A percentile compares a stretch with the other conserved stretches of the same genome.
Conservation (phyloP, 2,329 filamentous ascomycete genomes). For the Dothistroma pini region DNA sequence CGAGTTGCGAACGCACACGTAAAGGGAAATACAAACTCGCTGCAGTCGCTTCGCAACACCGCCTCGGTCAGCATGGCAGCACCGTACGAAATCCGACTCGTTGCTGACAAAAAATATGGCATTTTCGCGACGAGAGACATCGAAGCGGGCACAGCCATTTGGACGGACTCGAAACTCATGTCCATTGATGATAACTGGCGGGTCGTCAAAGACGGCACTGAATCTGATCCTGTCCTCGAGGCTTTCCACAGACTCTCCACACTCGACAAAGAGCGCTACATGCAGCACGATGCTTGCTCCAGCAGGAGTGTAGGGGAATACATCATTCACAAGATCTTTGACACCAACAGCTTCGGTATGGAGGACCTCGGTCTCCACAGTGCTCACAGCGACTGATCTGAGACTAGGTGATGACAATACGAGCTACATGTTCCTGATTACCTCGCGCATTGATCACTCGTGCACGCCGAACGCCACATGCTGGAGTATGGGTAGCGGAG, state of each 20-base stretch:
- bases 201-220: not conserved
- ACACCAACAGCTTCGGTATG: not conserved
- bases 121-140: not conserved
- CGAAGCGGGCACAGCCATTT: not conserved
- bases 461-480: not conserved
- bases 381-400: not conserved
- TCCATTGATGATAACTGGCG: not conserved
- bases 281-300: not conserved
- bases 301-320: too few species aligned
- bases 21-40: not conserved
- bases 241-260: not conserved
- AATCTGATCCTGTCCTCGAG: not conserved
- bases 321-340: not conserved
- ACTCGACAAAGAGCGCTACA: not conserved
- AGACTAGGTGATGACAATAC: not conserved
- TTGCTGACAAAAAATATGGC: not conserved
- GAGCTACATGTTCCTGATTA: not conserved
- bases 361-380: not conserved
- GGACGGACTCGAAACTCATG: not conserved
- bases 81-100: not conserved
- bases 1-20: too few species aligned
- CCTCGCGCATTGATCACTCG: slow-evolving; percentile 6
- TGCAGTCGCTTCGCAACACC: not conserved
- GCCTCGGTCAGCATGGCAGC: not conserved
- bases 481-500: too few species aligned